Evolutionary conservation across 148 eudicot species (phyloP).

Genomic region (Cornus kousa): DNA sequence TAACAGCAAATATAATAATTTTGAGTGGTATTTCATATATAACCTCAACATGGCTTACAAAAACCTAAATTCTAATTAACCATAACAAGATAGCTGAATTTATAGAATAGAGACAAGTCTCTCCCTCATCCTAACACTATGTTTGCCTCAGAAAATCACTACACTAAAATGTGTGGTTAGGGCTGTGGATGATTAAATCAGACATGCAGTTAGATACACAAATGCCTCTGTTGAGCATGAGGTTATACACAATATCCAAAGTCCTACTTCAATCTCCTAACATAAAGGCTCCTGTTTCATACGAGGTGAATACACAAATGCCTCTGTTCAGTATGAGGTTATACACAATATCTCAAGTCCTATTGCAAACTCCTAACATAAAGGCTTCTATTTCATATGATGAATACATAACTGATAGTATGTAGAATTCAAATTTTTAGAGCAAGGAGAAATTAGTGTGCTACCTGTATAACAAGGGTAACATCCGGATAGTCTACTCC

Average conservation of each 20-base stretch:
- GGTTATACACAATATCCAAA: neutral
- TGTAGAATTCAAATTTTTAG: neutral
- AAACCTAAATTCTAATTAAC: neutral
- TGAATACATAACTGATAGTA: neutral
- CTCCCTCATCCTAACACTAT: neutral
- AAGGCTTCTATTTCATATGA: neutral
- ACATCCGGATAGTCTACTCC: constrained; percentile 99
- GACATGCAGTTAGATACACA: neutral
- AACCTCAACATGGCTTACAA: neutral
- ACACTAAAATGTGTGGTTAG: neutral
- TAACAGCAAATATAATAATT: constrained; percentile 13
- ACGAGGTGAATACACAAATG: neutral
- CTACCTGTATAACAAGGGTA: constrained; percentile 88
- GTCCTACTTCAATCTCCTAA: neutral
- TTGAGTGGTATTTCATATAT: neutral
- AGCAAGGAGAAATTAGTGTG: neutral
- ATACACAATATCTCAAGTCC: neutral
- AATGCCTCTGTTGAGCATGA: neutral
- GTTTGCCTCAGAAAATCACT: no score
- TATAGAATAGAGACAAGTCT: neutral
- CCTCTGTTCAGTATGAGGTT: neutral
- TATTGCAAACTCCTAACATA: neutral
- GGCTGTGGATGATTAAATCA: neutral
- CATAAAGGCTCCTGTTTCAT: neutral
- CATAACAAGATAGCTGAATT: neutral